Evolutionary conservation across 2,329 filamentous ascomycete species (phyloP).

Genomic region (Ambrosiella xylebori): DNA sequence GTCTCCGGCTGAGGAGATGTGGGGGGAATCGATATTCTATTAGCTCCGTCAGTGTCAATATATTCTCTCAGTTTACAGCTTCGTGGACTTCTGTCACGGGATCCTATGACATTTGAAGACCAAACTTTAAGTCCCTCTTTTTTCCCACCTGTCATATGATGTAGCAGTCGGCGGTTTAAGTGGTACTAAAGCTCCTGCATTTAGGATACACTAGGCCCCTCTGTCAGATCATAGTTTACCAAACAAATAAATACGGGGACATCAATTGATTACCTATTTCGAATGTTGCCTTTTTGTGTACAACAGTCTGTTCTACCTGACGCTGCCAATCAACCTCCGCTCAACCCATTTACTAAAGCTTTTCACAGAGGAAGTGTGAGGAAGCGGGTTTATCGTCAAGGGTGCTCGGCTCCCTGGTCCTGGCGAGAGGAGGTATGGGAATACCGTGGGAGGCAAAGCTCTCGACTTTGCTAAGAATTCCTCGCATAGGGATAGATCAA

Average conservation of each 20-base stretch:
- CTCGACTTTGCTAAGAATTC: conserved; percentile 11
- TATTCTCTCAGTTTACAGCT: neutral
- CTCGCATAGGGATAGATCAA: conserved; percentile 10
- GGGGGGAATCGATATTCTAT: neutral
- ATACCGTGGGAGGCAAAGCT: neutral
- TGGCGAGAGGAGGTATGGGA: neutral
- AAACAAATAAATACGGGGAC: too few relatives aligned
- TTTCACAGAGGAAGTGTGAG: too few relatives aligned
- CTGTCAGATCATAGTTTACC: neutral
- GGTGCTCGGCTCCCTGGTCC: neutral
- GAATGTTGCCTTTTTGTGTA: too few relatives aligned
- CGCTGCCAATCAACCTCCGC: too few relatives aligned
- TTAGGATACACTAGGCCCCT: neutral
- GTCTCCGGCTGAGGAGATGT: neutral
- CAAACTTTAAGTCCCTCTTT: neutral
- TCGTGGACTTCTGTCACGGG: neutral
- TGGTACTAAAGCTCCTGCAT: neutral
- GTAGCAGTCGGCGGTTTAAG: neutral
- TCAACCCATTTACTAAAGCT: too few relatives aligned
- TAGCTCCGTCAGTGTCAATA: neutral
- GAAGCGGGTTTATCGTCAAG: neutral
- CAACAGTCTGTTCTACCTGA: too few relatives aligned
- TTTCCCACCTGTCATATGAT: neutral
- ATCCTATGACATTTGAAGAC: neutral
- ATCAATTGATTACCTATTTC: too few relatives aligned